Conservation (phyloP, 805 yeast species). For the Saturnispora hagleri region DNA sequence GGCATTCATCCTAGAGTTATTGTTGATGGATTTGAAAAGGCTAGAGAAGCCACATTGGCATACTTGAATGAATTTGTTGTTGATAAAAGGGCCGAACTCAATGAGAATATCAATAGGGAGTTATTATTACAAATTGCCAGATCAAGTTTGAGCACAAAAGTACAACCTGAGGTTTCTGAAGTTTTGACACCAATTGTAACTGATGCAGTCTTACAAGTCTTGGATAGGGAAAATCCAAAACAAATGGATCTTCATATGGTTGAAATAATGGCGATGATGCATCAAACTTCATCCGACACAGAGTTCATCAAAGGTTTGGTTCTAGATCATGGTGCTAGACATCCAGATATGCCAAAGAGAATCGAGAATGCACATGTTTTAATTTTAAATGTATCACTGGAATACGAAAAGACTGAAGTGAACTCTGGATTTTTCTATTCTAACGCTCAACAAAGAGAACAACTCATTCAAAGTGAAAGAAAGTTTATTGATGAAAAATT, state of each 20-base stretch:
- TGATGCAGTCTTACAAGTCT: slow-evolving; percentile 84
- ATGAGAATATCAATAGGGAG: slow-evolving; percentile 65
- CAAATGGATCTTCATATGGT: slow-evolving; percentile 89
- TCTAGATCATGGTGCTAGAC: slow-evolving; percentile 96
- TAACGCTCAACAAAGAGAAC: slow-evolving; percentile 91
- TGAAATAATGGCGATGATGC: slow-evolving; percentile 98
- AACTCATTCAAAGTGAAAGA: slow-evolving; percentile 87
- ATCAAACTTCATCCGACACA: slow-evolving; percentile 76
- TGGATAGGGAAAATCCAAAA: slow-evolving; percentile 30
- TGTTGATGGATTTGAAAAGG: slow-evolving; percentile 91
- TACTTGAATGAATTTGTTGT: slow-evolving; percentile 61
- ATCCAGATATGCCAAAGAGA: slow-evolving; percentile 95
- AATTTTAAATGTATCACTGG: slow-evolving; percentile 87
- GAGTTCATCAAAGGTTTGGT: slow-evolving; percentile 81
- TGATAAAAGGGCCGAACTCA: slow-evolving; percentile 23
- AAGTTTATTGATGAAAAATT: slow-evolving; percentile 91
- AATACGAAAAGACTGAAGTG: slow-evolving; percentile 96
- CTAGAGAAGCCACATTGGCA: slow-evolving; percentile 65
- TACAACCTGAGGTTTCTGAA: slow-evolving; percentile 64
- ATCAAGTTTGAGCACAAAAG: slow-evolving; percentile 82
- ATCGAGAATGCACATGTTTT: slow-evolving; percentile 77
- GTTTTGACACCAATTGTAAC: slow-evolving; percentile 89
- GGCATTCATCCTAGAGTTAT: slow-evolving; percentile 94
- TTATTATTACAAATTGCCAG: slow-evolving; percentile 86
- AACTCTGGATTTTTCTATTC: slow-evolving; percentile 94